These are phyloP conservation scores for Epichloe elymi DNA, from an alignment of 2,329 filamentous ascomycete species.

Conservation along the genomic window DNA sequence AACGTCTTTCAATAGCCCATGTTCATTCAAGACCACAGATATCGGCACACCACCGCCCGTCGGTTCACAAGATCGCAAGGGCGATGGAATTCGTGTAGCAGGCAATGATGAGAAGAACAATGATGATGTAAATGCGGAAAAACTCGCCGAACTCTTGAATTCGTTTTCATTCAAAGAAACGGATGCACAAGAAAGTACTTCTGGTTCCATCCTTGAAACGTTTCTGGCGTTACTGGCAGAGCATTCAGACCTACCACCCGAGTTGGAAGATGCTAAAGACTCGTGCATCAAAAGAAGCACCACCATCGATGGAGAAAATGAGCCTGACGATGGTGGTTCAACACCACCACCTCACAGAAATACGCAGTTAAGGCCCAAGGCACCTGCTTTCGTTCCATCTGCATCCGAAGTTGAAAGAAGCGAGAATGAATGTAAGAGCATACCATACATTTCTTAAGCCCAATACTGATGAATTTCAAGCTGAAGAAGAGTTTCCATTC, in stretches of 20 bases:
- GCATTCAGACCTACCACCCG: neutral
- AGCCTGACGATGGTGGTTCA: neutral
- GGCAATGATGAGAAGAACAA: neutral
- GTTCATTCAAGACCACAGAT: neutral
- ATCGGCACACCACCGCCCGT: neutral
- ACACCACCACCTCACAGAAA: neutral
- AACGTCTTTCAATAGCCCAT: neutral
- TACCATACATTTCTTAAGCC: neutral
- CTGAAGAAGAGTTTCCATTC: neutral
- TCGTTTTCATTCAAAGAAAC: constrained; percentile 5
- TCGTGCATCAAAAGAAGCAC: constrained; percentile 1
- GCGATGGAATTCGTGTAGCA: neutral
- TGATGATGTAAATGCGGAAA: constrained; percentile 1
- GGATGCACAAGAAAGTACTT: neutral
- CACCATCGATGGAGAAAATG: neutral
- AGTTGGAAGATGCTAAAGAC: neutral
- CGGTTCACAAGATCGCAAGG: neutral
- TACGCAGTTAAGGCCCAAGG: neutral
- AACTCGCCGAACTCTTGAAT: constrained; percentile 1
- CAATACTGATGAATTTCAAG: neutral
- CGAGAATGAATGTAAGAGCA: neutral
- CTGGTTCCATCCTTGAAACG: constrained; percentile 1
- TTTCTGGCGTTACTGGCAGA: constrained; percentile 3
- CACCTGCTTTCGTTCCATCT: neutral
- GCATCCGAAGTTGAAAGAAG: neutral